A percentile compares a stretch with the other conserved stretches of the same genome.
phyloP scores from a whole-genome alignment of 225 moss, liverwort and hornwort species.

The Thuidium tamariscinum region DNA sequence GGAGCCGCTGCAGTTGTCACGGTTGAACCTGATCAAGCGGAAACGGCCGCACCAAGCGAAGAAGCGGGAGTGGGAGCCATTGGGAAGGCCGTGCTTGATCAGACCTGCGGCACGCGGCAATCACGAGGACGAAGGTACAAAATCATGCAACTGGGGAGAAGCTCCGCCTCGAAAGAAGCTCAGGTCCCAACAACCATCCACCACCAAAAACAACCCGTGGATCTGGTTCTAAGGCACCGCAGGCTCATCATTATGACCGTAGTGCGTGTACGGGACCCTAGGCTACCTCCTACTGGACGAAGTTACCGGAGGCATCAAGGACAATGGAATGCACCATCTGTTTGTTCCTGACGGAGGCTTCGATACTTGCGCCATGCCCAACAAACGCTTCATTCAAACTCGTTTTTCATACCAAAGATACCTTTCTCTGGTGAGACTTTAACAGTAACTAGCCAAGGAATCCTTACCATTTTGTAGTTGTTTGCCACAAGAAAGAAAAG shows the following conservation, averaged over 20 bases:
- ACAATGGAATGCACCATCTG: neutral
- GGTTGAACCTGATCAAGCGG: conserved; percentile 28
- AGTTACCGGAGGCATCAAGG: neutral
- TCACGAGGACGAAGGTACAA: neutral
- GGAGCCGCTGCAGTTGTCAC: conserved; percentile 25
- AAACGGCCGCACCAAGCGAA: neutral
- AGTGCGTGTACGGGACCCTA: no score
- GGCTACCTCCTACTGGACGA: neutral
- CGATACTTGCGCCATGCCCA: neutral
- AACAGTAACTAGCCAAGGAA: no score
- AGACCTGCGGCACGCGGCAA: neutral
- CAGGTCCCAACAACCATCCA: neutral
- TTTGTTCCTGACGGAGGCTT: neutral
- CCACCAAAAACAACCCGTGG: neutral
- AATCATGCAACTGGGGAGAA: neutral
- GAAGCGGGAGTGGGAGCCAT: neutral
- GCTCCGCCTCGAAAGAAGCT: conserved; percentile 3
- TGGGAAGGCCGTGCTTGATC: conserved; percentile 14
- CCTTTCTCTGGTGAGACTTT: rapidly evolving
- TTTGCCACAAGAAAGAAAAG: no score
- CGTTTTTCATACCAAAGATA: rapidly evolving
- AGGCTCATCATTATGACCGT: neutral
- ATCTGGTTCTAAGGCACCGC: conserved; percentile 12
- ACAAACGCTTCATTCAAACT: neutral
- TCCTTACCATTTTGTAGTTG: neutral